phyloP scores from a whole-genome alignment of 768 basidiomycete genomes.

The Suillus occidentalis region DNA sequence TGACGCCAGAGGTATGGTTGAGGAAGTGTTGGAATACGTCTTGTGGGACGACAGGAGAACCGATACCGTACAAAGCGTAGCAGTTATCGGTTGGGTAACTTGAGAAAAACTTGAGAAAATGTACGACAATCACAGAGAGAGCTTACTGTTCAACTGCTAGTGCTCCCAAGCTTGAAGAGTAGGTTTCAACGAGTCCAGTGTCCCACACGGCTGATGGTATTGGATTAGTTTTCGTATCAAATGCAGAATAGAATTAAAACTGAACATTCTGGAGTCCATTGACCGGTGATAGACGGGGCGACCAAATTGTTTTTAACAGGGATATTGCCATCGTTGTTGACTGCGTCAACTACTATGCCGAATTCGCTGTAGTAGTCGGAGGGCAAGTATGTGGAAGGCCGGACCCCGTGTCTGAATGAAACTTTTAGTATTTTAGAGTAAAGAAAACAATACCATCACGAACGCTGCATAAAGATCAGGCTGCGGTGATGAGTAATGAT shows the following conservation, averaged over 20 bases:
- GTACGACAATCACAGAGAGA: neutral
- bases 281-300: constrained; percentile 32
- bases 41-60: constrained; percentile 34
- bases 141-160: constrained; percentile 42
- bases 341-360: constrained; percentile 23
- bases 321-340: constrained; percentile 20
- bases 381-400: constrained; percentile 27
- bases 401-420: constrained; percentile 26
- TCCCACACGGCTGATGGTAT: constrained; percentile 25
- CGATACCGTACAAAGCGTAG: constrained; percentile 22
- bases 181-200: constrained; percentile 27
- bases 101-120: constrained; percentile 18
- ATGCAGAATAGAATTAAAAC: neutral
- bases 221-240: neutral
- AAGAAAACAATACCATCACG: neutral
- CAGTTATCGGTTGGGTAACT: constrained; percentile 40
- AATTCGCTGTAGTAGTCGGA: constrained; percentile 34
- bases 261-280: constrained; percentile 29
- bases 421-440: neutral
- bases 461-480: constrained; percentile 47
- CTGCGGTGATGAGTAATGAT: constrained; percentile 33
- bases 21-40: constrained; percentile 43
- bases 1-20: constrained; percentile 39
- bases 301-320: constrained; percentile 30
- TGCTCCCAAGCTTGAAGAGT: constrained; percentile 35